Evolutionary conservation across 208 protist species (phyloP), one percentile per base, ranked within the genome.

Genomic region (Naegleria gruberi): DNA sequence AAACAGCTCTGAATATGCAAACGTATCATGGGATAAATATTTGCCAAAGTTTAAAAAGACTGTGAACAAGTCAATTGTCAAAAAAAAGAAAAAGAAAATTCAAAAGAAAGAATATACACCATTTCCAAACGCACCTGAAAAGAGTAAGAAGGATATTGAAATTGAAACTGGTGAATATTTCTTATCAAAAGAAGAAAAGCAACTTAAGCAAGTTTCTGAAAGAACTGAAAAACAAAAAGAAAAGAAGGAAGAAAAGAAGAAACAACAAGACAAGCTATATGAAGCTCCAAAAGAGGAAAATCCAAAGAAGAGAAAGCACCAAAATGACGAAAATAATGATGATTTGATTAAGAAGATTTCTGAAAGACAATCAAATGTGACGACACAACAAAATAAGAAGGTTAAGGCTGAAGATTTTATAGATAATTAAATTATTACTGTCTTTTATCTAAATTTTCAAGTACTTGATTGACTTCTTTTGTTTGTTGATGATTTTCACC

Each of bases 1-100:
- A 30, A 99, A 99, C 91, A 97, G 99, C 57, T 95, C 97, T 89
- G 94, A 96, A 83, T 95, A 99, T 92, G 97, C 96, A 90, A 94
- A 96, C 83, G 98, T 99, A 94, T 97, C 96, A 91, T 99, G 99
- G 98, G 98, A 98, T 2, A 95, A 97, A 57, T 99, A 99, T 93
- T 95, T 99, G 43, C 99, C 99, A 0, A 94, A 98, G 55, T 99
- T 98, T 92, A 97, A 95, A 57, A 96, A 96, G 88, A 92, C n/a
- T 89, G 41, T 92, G 0, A 77, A 89, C 5, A 57, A 82, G 1
- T 93, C 94, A 86, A 94, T 93, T 19, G 77, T 89, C n/a, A 91
- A 94, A 37, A 94, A 95, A 55, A 85, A 19, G 43, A 65, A 42
- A 12, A 42, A 65, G 45, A 51, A 88, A n/a, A 91, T 74, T 1